Percentiles rank a stretch among this genome's conserved stretches.
phyloP scores from a whole-genome alignment of 495 filamentous ascomycete species.

The Terfezia boudieri region DNA sequence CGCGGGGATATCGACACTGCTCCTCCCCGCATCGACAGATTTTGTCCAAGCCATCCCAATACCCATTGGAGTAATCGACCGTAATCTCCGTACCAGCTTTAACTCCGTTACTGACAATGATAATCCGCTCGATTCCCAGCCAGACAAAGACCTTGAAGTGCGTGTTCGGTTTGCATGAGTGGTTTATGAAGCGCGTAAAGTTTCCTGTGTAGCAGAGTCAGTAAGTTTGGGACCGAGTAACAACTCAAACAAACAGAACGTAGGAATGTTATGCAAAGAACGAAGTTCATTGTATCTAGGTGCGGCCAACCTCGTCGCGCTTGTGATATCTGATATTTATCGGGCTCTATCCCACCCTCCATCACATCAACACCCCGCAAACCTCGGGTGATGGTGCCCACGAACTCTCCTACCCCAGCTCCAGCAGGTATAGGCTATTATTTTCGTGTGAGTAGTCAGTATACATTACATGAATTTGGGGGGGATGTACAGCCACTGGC shows the following conservation, averaged over 20 bases:
- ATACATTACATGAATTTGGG: neutral
- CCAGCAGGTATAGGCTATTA: slow-evolving; percentile 12
- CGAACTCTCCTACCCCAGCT: slow-evolving; percentile 18
- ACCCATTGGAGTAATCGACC: slow-evolving; percentile 24
- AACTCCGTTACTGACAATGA: slow-evolving; percentile 21
- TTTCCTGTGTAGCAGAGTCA: slow-evolving; percentile 16
- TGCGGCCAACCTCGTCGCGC: slow-evolving; percentile 3
- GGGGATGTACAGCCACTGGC: neutral
- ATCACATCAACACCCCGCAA: slow-evolving; percentile 22
- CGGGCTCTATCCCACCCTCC: slow-evolving; percentile 5
- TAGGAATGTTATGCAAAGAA: too few relatives aligned
- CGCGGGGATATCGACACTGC: slow-evolving; percentile 19
- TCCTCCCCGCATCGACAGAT: slow-evolving; percentile 22
- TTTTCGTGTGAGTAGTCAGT: too few relatives aligned
- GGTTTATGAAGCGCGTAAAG: slow-evolving; percentile 26
- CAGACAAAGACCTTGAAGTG: slow-evolving; percentile 25
- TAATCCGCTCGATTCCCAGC: slow-evolving; percentile 22
- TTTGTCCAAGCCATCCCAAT: slow-evolving; percentile 24
- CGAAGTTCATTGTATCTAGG: too few relatives aligned
- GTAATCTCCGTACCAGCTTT: slow-evolving; percentile 23
- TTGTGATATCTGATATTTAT: slow-evolving; percentile 21
- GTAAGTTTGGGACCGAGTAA: too few relatives aligned
- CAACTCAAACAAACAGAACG: too few relatives aligned
- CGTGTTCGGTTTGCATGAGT: slow-evolving; percentile 22
- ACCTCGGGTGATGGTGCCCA: slow-evolving; percentile 16